Conservation (phyloP, 306 rosid species). For the Quercus suber region DNA sequence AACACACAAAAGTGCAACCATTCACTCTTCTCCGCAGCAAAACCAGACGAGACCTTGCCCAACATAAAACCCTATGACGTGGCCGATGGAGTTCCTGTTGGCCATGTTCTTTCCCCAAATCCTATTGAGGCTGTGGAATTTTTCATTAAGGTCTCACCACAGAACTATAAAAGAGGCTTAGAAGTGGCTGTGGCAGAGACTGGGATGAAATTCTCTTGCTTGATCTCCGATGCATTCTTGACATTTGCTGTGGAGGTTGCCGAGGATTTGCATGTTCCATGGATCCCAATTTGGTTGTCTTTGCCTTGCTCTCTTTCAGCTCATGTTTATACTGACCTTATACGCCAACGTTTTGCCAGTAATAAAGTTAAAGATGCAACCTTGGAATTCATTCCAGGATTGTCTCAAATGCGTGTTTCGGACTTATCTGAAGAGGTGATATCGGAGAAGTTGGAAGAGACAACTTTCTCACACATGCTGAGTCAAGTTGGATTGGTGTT, state of each 20-base stretch:
- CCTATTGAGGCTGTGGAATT: slow-evolving; percentile 21
- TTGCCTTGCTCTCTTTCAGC: slow-evolving; percentile 29
- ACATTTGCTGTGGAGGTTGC: slow-evolving; percentile 16
- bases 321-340: slow-evolving; percentile 27
- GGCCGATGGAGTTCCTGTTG: slow-evolving; percentile 27
- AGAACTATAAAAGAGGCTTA: slow-evolving; percentile 23
- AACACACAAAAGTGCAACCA: slow-evolving; percentile 14
- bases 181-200: slow-evolving; percentile 17
- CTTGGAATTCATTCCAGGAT: slow-evolving; percentile 40
- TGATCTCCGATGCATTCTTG: slow-evolving; percentile 39
- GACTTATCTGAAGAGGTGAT: slow-evolving; percentile 31
- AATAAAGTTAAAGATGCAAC: neutral
- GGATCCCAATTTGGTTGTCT: slow-evolving; percentile 41
- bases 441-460: neutral
- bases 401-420: slow-evolving; percentile 20
- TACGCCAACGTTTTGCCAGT: neutral
- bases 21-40: neutral
- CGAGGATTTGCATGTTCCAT: slow-evolving; percentile 35
- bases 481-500: slow-evolving; percentile 25
- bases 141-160: slow-evolving; percentile 31
- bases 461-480: slow-evolving; percentile 24
- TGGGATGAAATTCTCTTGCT: slow-evolving; percentile 23
- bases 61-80: slow-evolving; percentile 24
- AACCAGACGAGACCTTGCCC: neutral
- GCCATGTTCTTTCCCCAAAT: neutral